phyloP scores from a whole-genome alignment of 208 protist species.

The Crithidia sp. region DNA sequence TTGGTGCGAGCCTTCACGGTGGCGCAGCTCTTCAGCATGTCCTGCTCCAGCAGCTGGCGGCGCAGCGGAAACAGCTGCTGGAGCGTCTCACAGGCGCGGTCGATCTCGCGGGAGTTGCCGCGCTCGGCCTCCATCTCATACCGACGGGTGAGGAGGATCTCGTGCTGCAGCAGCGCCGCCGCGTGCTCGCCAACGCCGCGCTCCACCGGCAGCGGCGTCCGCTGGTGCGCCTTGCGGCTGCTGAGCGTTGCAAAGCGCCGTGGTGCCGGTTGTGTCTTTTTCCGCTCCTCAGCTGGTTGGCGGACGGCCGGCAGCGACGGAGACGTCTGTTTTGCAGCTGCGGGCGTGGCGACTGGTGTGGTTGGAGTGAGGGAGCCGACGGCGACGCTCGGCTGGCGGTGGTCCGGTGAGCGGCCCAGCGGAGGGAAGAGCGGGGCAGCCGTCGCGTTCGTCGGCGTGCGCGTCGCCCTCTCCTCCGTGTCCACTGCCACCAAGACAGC shows the following conservation, averaged over 20 bases:
- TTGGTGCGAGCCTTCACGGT: not conserved
- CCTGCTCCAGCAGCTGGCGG: constrained; percentile 35
- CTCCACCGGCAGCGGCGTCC: constrained; percentile 43
- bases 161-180: constrained; percentile 36
- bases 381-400: too few relatives aligned
- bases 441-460: too few relatives aligned
- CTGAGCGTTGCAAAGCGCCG: constrained; percentile 14
- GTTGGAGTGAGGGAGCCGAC: too few relatives aligned
- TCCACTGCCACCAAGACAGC: too few relatives aligned
- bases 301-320: not conserved
- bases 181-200: constrained; percentile 59
- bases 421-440: too few relatives aligned
- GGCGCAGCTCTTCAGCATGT: constrained; percentile 20
- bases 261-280: not conserved
- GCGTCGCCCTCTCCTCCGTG: too few relatives aligned
- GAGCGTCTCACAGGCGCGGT: constrained; percentile 51
- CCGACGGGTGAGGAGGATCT: constrained; percentile 36
- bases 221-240: constrained; percentile 11
- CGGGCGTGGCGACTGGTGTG: too few relatives aligned
- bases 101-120: constrained; percentile 39
- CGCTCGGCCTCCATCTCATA: constrained; percentile 48
- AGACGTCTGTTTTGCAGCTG: not conserved
- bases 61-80: constrained; percentile 38
- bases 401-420: too few relatives aligned
- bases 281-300: not conserved